Base-by-base conservation (phyloP, 306 rosid genomes). In the Citrullus mucosospermus region DNA sequence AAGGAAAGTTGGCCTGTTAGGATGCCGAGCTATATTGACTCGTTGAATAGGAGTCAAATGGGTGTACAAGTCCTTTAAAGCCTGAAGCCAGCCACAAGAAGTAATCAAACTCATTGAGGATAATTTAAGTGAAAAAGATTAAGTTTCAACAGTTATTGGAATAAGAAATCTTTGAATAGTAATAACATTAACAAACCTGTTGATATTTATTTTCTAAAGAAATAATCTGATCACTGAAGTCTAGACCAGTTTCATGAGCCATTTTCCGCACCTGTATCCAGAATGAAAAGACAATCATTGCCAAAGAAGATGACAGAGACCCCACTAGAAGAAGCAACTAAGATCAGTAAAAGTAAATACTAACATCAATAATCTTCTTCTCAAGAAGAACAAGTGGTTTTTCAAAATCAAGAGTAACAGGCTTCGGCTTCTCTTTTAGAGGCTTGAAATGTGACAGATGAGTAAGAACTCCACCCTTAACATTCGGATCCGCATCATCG, bases 1-100 rank as follows among this genome's bases (percentile, higher is more conserved):
- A 60, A 95, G 97, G 88, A 84, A 91, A 78, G 99, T 92, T 28
- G 99, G 99, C 87, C 99, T 84, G 92, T 92, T 88, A 79, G 98
- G 99, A 86, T 95, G 99, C 57, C 99, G 87, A 43, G 98, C 99
- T 73, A 95, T 88, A 80, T 76, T 54, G 86, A 92, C 89, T 20
- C 97, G 91, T 83, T 95, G 97, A 80, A 88, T 88, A 66, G 99
- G 99, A 80, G 93, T 85, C 78, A 92, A 85, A 85, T 76, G 90
- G 0, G 85, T 84, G 69, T 91, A 91, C 58, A 95, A 84, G 83
- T 86, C 90, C 89, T 83, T 82, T 60, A 91, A 80, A 81, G 93
- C 93, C 99, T 95, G 96, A 81, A 82, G 81, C 81, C 76, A 79
- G 79, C 81, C 80, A 84, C 6, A 12, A 53, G 51, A 76, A 79